Evolutionary conservation across 2,329 filamentous ascomycete species (phyloP).

Genomic region (Ceratocystis diversiconidia): DNA sequence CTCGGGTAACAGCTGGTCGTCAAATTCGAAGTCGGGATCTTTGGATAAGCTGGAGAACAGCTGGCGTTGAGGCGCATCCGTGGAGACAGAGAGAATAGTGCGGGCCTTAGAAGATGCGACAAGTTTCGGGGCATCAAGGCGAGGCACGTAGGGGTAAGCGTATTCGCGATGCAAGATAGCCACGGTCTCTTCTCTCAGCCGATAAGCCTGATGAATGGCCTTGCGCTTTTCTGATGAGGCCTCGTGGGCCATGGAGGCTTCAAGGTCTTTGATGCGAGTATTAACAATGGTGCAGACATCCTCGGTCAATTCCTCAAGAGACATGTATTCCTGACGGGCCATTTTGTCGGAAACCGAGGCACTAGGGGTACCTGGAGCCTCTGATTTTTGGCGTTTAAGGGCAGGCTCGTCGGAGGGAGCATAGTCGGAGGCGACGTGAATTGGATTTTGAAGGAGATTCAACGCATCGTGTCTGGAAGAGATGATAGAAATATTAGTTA

Average conservation of each 20-base stretch:
- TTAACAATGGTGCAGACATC: conserved; percentile 39
- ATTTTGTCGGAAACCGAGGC: conserved; percentile 41
- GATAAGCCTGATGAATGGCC: conserved; percentile 10
- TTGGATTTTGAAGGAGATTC: conserved; percentile 26
- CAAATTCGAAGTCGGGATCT: conserved; percentile 21
- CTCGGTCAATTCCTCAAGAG: conserved; percentile 50
- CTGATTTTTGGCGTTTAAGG: conserved; percentile 46
- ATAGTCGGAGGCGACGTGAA: conserved; percentile 41
- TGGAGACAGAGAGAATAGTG: conserved; percentile 61
- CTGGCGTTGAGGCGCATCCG: conserved; percentile 59
- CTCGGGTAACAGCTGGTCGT: conserved; percentile 22
- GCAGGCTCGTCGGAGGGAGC: conserved; percentile 37
- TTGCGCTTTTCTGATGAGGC: conserved; percentile 17
- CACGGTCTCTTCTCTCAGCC: conserved; percentile 37
- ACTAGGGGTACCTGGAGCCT: conserved; percentile 27
- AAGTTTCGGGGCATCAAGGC: conserved; percentile 2
- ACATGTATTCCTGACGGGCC: conserved; percentile 37
- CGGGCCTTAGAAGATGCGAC: conserved; percentile 11
- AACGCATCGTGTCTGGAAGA: conserved; percentile 35
- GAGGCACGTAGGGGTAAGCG: conserved; percentile 30
- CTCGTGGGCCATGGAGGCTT: conserved; percentile 25
- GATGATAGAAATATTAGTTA: not conserved
- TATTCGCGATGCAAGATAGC: conserved; percentile 49
- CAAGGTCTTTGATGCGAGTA: conserved; percentile 35
- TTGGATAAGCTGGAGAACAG: conserved; percentile 69